Conservation (phyloP, 805 yeast species). For the Wickerhamomyces bisporus region DNA sequence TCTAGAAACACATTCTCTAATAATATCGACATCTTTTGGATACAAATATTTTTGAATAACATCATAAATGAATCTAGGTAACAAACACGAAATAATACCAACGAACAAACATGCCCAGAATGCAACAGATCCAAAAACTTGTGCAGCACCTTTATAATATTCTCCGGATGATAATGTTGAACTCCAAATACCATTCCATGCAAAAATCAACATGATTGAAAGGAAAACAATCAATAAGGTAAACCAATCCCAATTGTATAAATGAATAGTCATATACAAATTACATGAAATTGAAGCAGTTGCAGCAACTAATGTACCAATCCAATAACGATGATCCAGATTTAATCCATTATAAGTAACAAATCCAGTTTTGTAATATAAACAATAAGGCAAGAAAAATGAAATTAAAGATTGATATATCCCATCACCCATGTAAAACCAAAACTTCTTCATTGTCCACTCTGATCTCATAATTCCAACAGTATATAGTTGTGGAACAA, state of each 20-base stretch:
- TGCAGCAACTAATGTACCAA: constrained; percentile 61
- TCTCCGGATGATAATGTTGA: constrained; percentile 47
- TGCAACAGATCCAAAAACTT: constrained; percentile 52
- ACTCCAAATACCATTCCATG: constrained; percentile 80
- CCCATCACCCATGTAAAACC: constrained; percentile 74
- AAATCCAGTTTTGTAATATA: constrained; percentile 38
- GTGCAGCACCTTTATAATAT: constrained; percentile 62
- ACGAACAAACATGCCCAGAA: constrained; percentile 67
- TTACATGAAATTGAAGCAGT: constrained; percentile 66
- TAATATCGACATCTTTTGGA: constrained; percentile 69
- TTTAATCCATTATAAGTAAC: constrained; percentile 48
- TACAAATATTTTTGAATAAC: constrained; percentile 43
- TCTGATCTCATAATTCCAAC: constrained; percentile 68
- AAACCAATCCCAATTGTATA: constrained; percentile 80
- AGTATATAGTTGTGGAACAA: constrained; percentile 71
- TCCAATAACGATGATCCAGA: constrained; percentile 64
- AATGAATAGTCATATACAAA: constrained; percentile 58
- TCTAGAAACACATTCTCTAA: constrained; percentile 61
- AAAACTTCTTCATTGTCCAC: constrained; percentile 64
- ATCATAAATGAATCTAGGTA: constrained; percentile 66
- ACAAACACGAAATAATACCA: constrained; percentile 58
- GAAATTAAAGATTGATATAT: constrained; percentile 67
- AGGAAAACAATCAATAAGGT: constrained; percentile 49
- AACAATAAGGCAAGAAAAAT: constrained; percentile 67
- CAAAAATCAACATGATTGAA: constrained; percentile 56